A percentile compares a stretch with the other conserved stretches of the same genome.
Evolutionary conservation across 2,329 filamentous ascomycete species (phyloP).

Genomic region (Cladophialophora psammophila): DNA sequence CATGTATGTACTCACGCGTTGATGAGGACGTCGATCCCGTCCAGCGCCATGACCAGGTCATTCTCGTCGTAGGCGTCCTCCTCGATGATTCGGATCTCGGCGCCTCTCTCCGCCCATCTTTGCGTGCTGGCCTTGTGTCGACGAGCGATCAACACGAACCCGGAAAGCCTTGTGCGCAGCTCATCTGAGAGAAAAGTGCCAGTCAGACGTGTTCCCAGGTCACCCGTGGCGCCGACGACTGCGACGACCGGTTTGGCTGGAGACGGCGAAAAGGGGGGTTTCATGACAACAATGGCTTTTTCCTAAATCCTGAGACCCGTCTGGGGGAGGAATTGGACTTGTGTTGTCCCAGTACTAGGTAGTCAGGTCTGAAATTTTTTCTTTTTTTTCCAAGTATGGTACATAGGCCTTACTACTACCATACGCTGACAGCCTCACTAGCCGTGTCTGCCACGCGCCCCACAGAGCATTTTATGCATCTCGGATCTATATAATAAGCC

Average conservation of each 20-base stretch:
- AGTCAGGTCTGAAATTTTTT: background rate
- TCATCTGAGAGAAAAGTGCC: conserved; percentile 40
- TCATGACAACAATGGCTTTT: background rate
- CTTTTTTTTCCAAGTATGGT: background rate
- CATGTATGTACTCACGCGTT: conserved; percentile 37
- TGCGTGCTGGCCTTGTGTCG: conserved; percentile 17
- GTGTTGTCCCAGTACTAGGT: too few relatives aligned
- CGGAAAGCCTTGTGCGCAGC: conserved; percentile 38
- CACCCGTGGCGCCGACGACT: conserved; percentile 43
- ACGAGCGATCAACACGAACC: conserved; percentile 42
- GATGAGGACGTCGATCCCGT: conserved; percentile 46
- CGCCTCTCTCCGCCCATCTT: conserved; percentile 9
- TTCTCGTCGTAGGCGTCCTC: conserved; percentile 36
- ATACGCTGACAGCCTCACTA: too few relatives aligned
- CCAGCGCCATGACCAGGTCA: conserved; percentile 41
- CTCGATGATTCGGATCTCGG: conserved; percentile 32
- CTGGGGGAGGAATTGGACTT: too few relatives aligned
- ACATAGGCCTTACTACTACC: too few relatives aligned
- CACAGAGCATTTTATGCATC: too few relatives aligned
- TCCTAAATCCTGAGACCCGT: too few relatives aligned
- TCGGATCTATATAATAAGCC: too few relatives aligned
- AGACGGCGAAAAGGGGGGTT: conserved; percentile 9
- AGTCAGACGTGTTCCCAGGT: conserved; percentile 41
- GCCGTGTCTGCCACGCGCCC: too few relatives aligned
- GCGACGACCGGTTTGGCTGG: conserved; percentile 33